These are phyloP conservation scores for Saprolegnia diclina DNA, from an alignment of 352 stramenopile species.

Conservation along the genomic window DNA sequence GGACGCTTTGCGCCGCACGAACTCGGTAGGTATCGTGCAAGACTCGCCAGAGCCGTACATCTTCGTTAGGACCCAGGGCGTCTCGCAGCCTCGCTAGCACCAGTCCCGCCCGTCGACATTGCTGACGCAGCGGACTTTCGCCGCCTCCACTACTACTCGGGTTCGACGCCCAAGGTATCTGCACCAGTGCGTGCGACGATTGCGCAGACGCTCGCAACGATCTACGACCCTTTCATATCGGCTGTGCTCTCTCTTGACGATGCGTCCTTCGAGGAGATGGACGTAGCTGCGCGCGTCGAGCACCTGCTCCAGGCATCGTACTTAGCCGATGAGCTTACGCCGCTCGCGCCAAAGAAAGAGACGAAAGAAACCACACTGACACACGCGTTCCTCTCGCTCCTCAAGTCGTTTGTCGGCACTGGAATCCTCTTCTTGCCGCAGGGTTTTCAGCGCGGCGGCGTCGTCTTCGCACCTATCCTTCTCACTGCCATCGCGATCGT, in stretches of 20 bases:
- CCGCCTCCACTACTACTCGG: neutral
- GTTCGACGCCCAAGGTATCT: neutral
- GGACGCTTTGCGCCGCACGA: neutral
- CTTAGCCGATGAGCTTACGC: neutral
- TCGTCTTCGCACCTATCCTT: conserved; percentile 69
- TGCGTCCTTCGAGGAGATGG: conserved; percentile 68
- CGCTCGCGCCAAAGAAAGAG: neutral
- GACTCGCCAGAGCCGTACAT: neutral
- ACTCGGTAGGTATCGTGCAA: neutral
- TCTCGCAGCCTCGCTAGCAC: neutral
- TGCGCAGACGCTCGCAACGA: conserved; percentile 54
- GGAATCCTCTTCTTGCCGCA: conserved; percentile 74
- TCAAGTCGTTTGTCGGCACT: conserved; percentile 79
- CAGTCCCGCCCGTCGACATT: neutral
- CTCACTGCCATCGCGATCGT: conserved; percentile 54
- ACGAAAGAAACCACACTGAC: conserved; percentile 48
- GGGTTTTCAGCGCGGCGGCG: conserved; percentile 61
- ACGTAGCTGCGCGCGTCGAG: conserved; percentile 48
- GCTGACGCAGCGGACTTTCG: neutral
- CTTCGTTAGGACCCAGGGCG: neutral
- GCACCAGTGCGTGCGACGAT: conserved; percentile 31
- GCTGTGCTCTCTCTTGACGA: conserved; percentile 75
- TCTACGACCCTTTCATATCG: conserved; percentile 76
- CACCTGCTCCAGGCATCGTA: conserved; percentile 58
- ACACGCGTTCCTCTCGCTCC: conserved; percentile 66